Evolutionary conservation across 495 filamentous ascomycete genomes (phyloP), one percentile per base, ranked within the genome.

Genomic region (Schizothecium vesticola): DNA sequence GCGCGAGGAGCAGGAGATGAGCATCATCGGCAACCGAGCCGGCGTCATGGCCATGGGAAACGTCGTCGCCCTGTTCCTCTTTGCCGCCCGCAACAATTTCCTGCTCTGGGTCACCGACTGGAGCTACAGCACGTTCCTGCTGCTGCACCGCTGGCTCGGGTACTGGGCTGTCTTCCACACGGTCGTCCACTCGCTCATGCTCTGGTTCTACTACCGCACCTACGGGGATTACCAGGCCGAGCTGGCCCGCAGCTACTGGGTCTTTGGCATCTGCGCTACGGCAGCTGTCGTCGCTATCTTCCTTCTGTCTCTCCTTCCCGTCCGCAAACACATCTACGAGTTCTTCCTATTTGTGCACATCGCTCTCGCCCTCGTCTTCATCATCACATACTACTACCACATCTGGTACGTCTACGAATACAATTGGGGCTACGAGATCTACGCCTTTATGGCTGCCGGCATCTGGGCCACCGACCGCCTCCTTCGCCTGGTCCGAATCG

Each of bases 81-180:
- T 77, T 64, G 64, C 80, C 3, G 71, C 74, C 5, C 69, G 82
- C 21, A 84, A 85, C 69, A 83, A 84, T 68, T 31, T 81, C 22
- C 77, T 85, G 3, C 71, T 84, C 12, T 80, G 72, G 72, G 25
- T 83, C 16, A 82, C 81, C 3, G 77, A 81, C 67, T 84, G 81
- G 82, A 72, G 71, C 55, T 73, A 83, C 59, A 72, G 73, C 26
- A 85, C 82, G 0, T 85, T 74, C 56, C 25, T 83, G 3, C 63
- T 82, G 8, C 70, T 83, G 0, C 82, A 85, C 69, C 81, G 80
- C n/a, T 85, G 80, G 70, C 63, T 69, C 22, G 70, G 62, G 8
- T 64, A 64, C 24, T 64, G 62, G 28, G 74, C 56, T 3, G 58
- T 59, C 11, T 13, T 58, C 5, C 62, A 64, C 62, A 64, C 62